A percentile compares a stretch with the other conserved stretches of the same genome.
Conservation (phyloP, 1,284 basidiomycete genomes). For the Trichosporon sp. region DNA sequence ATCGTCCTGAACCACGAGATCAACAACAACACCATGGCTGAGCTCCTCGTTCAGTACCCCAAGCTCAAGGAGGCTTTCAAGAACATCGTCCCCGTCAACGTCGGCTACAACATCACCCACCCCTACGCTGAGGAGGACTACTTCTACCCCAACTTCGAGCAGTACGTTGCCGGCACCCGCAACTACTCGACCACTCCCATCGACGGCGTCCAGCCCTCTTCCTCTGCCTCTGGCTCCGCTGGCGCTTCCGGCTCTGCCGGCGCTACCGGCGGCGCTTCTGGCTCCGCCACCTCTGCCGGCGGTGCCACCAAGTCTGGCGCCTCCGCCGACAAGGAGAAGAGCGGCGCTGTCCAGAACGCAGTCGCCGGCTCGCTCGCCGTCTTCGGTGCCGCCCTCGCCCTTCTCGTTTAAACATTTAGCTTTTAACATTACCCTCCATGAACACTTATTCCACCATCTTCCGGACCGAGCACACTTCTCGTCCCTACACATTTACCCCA, state of each 20-base stretch:
- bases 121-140: constrained; percentile 59
- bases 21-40: constrained; percentile 56
- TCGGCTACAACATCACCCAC: constrained; percentile 55
- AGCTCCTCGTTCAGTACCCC: constrained; percentile 47
- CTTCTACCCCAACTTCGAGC: constrained; percentile 47
- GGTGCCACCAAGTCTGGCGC: constrained; percentile 1
- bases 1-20: constrained; percentile 60
- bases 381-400: constrained; percentile 16
- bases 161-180: constrained; percentile 32
- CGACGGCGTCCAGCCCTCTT: constrained; percentile 12
- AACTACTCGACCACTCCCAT: constrained; percentile 1
- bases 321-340: background rate
- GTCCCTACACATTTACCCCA: background rate
- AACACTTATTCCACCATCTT: constrained; percentile 1
- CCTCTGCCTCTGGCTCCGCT: background rate
- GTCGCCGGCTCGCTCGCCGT: constrained; percentile 17
- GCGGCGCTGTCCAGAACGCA: background rate
- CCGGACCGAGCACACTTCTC: background rate
- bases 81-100: constrained; percentile 53
- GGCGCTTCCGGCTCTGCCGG: constrained; percentile 1
- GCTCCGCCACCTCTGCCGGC: background rate
- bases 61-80: constrained; percentile 51
- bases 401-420: constrained; percentile 21
- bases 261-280: background rate
- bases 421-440: background rate